Evolutionary conservation across 805 yeast genomes (phyloP), one percentile per base, ranked within the genome.

Genomic region (Monosporozyma aerobia): DNA sequence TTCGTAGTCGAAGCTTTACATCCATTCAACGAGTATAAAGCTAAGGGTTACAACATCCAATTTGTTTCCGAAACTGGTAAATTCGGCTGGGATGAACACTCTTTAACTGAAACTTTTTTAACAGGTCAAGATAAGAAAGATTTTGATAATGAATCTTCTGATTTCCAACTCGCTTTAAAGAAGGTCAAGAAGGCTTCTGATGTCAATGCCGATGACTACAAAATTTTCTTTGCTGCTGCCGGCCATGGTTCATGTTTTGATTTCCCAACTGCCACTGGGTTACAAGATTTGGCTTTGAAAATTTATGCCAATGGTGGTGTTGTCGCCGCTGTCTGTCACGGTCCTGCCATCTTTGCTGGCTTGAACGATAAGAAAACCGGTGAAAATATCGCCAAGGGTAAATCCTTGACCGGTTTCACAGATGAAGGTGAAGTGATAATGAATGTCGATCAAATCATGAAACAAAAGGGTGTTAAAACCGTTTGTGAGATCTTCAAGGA

Each of bases 261-360:
- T 63, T 81, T 73, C 66, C 83, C 83, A 46, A 69, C 63, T 2
- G 83, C 84, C 13, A 65, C 61, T 5, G 72, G 62, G 16, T 66
- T 82, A 51, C 80, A 76, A 52, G 55, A 62, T 25, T 53, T 78
- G 44, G 83, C 81, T 22, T 65, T 70, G 30, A 67, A 69, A 23
- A 74, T 81, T 49, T 79, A 76, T 62, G 69, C 67, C 33, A 65
- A 74, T 22, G 79, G 77, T 43, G 86, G 85, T 48, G 75, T 80
- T 41, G 75, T 82, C 22, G 66, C 81, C 44, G 85, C 87, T 14
- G 87, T 82, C 8, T 82, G 88, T 65, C 87, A 82, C 58, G 88
- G 85, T 6, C 84, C 85, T n/a, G 73, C 75, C 23, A 73, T 82
- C 55, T 77, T 82, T 55, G 77, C 73, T 14, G 71, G 72, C 45